Evolutionary conservation across 2,329 filamentous ascomycete species (phyloP).

Genomic region (Phaeosphaeriaceae sp.): DNA sequence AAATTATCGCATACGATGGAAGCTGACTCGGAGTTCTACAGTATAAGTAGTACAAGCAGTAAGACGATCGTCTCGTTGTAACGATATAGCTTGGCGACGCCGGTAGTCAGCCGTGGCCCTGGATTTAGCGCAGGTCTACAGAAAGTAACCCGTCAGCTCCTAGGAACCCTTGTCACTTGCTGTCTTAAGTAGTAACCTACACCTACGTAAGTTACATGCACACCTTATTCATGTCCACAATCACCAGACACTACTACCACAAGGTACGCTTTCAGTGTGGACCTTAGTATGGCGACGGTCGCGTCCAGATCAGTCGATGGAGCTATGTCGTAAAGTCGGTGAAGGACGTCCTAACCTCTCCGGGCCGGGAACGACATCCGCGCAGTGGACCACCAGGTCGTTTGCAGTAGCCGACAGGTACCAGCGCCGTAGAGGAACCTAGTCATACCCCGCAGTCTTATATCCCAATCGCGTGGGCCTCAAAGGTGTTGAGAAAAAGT

Average conservation of each 20-base stretch:
- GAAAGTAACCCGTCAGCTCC: no score
- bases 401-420: slow-evolving; percentile 1
- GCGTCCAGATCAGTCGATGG: not conserved
- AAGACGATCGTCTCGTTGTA: no score
- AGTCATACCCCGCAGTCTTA: not conserved
- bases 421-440: not conserved
- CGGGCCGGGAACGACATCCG: not conserved
- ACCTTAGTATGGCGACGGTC: not conserved
- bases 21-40: no score
- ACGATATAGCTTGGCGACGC: no score
- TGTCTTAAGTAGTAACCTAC: no score
- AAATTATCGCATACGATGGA: no score
- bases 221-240: not conserved
- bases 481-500: slow-evolving; percentile 1
- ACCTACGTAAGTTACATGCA: not conserved
- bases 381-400: not conserved
- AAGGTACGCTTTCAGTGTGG: not conserved
- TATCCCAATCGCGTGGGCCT: not conserved
- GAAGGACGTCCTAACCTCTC: not conserved
- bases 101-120: no score
- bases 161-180: no score
- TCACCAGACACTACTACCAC: not conserved
- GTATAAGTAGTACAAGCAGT: no score
- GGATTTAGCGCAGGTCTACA: no score
- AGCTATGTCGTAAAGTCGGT: not conserved